These are phyloP conservation scores for Oryza rufipogon DNA, from an alignment of 176 grass and related monocot genomes.

Conservation along the genomic window DNA sequence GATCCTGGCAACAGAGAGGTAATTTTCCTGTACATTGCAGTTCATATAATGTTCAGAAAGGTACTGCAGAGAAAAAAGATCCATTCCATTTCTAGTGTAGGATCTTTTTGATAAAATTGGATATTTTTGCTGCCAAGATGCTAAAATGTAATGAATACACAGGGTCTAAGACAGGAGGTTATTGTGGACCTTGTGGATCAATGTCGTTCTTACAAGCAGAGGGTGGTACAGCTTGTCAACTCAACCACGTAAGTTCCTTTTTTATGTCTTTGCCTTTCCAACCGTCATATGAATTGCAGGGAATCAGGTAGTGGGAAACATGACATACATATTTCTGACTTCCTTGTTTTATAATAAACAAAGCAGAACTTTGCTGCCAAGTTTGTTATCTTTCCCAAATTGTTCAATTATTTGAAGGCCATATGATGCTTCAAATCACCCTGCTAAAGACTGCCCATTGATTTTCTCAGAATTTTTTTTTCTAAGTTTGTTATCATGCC, in stretches of 20 bases:
- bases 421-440: neutral
- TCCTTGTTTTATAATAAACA: slow-evolving; percentile 18
- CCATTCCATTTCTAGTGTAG: neutral
- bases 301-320: neutral
- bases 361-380: slow-evolving; percentile 3
- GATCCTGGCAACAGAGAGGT: slow-evolving; percentile 95
- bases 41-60: slow-evolving; percentile 26
- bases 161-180: slow-evolving; percentile 85
- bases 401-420: neutral
- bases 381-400: slow-evolving; percentile 3
- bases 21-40: slow-evolving; percentile 21
- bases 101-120: neutral
- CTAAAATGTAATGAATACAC: slow-evolving; percentile 37
- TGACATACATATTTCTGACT: neutral
- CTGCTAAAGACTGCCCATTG: neutral
- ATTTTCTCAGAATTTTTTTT: slow-evolving; percentile 12
- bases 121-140: slow-evolving; percentile 23
- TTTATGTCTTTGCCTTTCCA: slow-evolving; percentile 7
- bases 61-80: slow-evolving; percentile 8
- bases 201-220: slow-evolving; percentile 76
- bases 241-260: slow-evolving; percentile 69
- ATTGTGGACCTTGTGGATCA: slow-evolving; percentile 89
- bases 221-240: slow-evolving; percentile 79
- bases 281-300: slow-evolving; percentile 13
- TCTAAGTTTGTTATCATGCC: slow-evolving; percentile 2